Percentiles rank a stretch among this genome's conserved stretches.
phyloP scores from a whole-genome alignment of 768 basidiomycete genomes.

The Epithele typhae region DNA sequence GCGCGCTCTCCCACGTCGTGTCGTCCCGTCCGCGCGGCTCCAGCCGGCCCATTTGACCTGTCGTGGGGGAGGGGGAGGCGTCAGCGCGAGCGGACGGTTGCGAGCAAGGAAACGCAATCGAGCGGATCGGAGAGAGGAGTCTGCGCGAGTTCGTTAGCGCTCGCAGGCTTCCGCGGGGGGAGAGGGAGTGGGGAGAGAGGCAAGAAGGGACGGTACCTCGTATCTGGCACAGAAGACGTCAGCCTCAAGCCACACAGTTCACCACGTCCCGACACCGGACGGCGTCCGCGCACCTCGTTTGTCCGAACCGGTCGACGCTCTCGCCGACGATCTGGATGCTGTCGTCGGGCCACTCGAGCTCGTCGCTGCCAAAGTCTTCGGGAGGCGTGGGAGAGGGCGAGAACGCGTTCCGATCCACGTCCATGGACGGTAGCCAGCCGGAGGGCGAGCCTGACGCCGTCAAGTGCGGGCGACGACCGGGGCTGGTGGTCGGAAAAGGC shows the following conservation, averaged over 20 bases:
- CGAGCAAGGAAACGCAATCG: too few species aligned
- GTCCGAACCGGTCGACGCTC: conserved; percentile 11
- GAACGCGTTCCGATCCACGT: not conserved
- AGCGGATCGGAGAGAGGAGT: too few species aligned
- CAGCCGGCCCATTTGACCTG: conserved; percentile 52
- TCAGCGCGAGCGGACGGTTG: not conserved
- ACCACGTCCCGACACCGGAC: too few species aligned
- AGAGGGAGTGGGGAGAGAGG: too few species aligned
- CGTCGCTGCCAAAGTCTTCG: conserved; percentile 14
- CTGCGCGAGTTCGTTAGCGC: too few species aligned
- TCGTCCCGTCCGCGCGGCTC: conserved; percentile 49
- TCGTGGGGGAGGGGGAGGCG: not conserved
- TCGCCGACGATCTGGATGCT: conserved; percentile 18
- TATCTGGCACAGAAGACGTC: conserved; percentile 12
- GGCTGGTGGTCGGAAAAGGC: too few species aligned
- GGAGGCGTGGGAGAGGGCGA: conserved; percentile 13
- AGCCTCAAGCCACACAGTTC: too few species aligned
- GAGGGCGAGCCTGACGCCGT: too few species aligned
- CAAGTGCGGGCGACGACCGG: too few species aligned
- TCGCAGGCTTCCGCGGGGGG: too few species aligned
- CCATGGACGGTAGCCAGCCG: too few species aligned
- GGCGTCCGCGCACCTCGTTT: conserved; percentile 4
- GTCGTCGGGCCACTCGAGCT: conserved; percentile 11
- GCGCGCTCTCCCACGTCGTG: conserved; percentile 45
- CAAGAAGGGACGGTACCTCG: conserved; percentile 3